A percentile compares a stretch with the other conserved stretches of the same genome.
These are phyloP conservation scores for Termitomyces titanicus DNA, from an alignment of 768 basidiomycete species.

Conservation along the genomic window DNA sequence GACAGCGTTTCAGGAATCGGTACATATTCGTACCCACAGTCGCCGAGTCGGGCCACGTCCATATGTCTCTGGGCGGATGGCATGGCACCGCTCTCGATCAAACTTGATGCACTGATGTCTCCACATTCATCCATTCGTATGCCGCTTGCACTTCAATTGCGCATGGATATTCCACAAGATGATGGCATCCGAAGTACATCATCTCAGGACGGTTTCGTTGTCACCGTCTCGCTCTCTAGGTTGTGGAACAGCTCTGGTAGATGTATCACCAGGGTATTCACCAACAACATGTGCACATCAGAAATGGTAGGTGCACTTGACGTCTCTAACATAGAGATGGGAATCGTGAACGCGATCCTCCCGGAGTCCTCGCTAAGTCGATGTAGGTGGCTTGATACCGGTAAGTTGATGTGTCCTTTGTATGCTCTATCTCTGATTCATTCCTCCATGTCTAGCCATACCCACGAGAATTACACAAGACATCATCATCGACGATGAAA, in stretches of 20 bases:
- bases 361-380: constrained; percentile 65
- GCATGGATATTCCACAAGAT: constrained; percentile 52
- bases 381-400: constrained; percentile 67
- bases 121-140: constrained; percentile 31
- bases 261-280: constrained; percentile 60
- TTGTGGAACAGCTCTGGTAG: constrained; percentile 54
- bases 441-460: constrained; percentile 37
- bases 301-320: constrained; percentile 53
- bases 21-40: constrained; percentile 13
- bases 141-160: constrained; percentile 47
- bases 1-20: constrained; percentile 4
- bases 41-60: constrained; percentile 29
- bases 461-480: constrained; percentile 66
- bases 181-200: constrained; percentile 50
- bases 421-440: constrained; percentile 17
- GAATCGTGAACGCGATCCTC: constrained; percentile 50
- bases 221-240: constrained; percentile 48
- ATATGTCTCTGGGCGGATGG: constrained; percentile 64
- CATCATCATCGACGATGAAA: constrained; percentile 60
- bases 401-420: constrained; percentile 38
- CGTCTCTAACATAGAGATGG: constrained; percentile 42
- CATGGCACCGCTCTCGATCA: constrained; percentile 59
- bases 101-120: constrained; percentile 50
- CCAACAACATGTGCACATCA: constrained; percentile 45
- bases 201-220: constrained; percentile 62